Percentiles rank a stretch among this genome's conserved stretches.
These are phyloP conservation scores for Ilex paraguariensis DNA, from an alignment of 305 asterid genomes.

Conservation along the genomic window DNA sequence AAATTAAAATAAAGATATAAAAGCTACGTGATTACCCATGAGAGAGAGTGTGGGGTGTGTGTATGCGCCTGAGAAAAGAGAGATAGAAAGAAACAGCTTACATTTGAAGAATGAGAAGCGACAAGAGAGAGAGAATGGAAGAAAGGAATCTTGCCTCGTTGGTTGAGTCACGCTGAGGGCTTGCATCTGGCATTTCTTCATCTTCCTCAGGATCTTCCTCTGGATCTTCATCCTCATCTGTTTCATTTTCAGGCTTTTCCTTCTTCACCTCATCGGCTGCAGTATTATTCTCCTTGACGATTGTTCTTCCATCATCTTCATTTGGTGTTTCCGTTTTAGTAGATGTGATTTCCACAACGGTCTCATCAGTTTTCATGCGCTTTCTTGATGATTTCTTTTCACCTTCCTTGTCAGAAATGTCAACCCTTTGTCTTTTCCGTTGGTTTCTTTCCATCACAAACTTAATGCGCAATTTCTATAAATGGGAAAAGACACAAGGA, in stretches of 20 bases:
- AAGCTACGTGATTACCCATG: neutral
- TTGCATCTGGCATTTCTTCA: conserved; percentile 62
- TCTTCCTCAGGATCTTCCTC: conserved; percentile 74
- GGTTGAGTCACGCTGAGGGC: conserved; percentile 30
- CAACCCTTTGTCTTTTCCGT: conserved; percentile 73
- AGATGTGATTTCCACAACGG: conserved; percentile 35
- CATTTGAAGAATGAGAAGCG: too few species aligned
- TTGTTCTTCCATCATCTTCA: conserved; percentile 26
- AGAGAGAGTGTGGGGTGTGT: neutral
- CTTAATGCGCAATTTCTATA: conserved; percentile 59
- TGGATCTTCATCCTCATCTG: conserved; percentile 44
- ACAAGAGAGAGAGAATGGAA: conserved; percentile 3
- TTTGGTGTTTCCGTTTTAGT: conserved; percentile 29
- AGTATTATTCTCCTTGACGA: conserved; percentile 37
- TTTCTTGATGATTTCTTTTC: conserved; percentile 48
- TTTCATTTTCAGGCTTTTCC: conserved; percentile 31
- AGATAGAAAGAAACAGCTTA: conserved; percentile 1
- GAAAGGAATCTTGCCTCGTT: conserved; percentile 43
- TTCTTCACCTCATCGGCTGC: conserved; percentile 33
- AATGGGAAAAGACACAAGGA: conserved; percentile 9
- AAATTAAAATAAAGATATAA: too few species aligned
- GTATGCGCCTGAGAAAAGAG: neutral
- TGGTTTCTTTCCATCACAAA: conserved; percentile 61
- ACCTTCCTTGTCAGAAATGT: conserved; percentile 38
- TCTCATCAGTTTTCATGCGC: conserved; percentile 42